These are phyloP conservation scores for Garcia nutans DNA, from an alignment of 345 rosid species.

Conservation along the genomic window DNA sequence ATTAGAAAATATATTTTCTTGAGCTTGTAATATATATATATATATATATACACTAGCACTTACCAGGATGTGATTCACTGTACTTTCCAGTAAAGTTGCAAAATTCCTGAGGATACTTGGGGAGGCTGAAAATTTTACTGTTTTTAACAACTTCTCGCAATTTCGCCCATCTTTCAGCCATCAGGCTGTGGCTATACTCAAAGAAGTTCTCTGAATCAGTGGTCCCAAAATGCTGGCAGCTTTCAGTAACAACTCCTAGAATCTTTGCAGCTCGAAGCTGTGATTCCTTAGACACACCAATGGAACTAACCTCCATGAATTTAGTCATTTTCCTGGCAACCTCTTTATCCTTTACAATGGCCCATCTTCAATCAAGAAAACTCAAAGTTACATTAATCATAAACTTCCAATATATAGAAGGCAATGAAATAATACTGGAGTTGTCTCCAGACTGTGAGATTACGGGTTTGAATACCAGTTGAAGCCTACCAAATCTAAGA, in stretches of 20 bases:
- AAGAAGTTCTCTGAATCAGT: conserved; percentile 52
- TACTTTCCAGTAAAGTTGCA: conserved; percentile 58
- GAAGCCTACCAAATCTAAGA: not conserved
- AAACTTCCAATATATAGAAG: not conserved
- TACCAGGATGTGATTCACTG: conserved; percentile 61
- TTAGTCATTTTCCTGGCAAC: conserved; percentile 66
- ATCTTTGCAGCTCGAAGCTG: conserved; percentile 80
- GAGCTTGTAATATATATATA: too few relatives aligned
- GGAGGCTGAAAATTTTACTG: conserved; percentile 46
- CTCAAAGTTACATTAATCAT: not conserved
- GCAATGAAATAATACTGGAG: too few relatives aligned
- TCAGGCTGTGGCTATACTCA: conserved; percentile 38
- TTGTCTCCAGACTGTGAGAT: not conserved
- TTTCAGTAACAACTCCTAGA: conserved; percentile 44
- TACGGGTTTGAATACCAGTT: not conserved
- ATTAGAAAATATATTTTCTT: not conserved
- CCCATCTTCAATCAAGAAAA: conserved; percentile 55
- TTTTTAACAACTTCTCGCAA: conserved; percentile 46
- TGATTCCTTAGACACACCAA: conserved; percentile 85
- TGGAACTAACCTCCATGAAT: conserved; percentile 54
- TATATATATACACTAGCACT: not conserved
- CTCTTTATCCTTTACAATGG: conserved; percentile 62
- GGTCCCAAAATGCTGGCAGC: conserved; percentile 22
- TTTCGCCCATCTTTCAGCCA: conserved; percentile 70
- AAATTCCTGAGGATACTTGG: conserved; percentile 49